Percentiles rank a stretch among this genome's conserved stretches.
Evolutionary conservation across 495 filamentous ascomycete species (phyloP).

Genomic region (Cudoniella acicularis): DNA sequence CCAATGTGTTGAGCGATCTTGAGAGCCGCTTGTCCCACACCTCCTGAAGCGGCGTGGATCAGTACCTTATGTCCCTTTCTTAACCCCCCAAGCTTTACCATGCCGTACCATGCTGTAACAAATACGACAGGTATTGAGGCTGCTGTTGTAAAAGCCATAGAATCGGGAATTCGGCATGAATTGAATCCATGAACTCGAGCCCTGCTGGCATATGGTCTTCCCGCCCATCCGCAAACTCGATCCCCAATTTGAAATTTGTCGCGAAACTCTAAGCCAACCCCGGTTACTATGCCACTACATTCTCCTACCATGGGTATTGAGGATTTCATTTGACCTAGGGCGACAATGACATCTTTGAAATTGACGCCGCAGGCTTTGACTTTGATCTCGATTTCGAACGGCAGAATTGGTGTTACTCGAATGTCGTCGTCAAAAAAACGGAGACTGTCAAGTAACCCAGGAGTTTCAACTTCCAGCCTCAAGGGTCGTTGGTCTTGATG

Average conservation of each 20-base stretch:
- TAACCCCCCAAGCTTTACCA: slow-evolving; percentile 47
- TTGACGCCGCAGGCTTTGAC: slow-evolving; percentile 36
- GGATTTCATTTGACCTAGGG: slow-evolving; percentile 24
- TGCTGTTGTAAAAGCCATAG: slow-evolving; percentile 52
- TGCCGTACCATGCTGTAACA: too few species aligned
- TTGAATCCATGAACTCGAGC: not conserved
- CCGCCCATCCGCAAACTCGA: not conserved
- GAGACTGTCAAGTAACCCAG: slow-evolving; percentile 19
- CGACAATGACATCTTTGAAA: slow-evolving; percentile 37
- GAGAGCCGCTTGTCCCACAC: slow-evolving; percentile 72
- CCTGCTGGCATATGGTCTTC: not conserved
- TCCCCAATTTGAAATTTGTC: slow-evolving; percentile 1
- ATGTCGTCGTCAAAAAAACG: slow-evolving; percentile 11
- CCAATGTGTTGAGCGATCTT: slow-evolving; percentile 72
- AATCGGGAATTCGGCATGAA: slow-evolving; percentile 34
- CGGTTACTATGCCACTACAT: not conserved
- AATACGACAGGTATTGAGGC: slow-evolving; percentile 50
- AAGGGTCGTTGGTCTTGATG: slow-evolving; percentile 18
- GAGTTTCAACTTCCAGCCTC: slow-evolving; percentile 11
- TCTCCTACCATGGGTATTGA: not conserved
- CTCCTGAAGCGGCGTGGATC: slow-evolving; percentile 85
- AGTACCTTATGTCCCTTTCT: slow-evolving; percentile 77
- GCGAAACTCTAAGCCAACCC: not conserved
- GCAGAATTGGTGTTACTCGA: slow-evolving; percentile 28
- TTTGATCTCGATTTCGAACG: slow-evolving; percentile 33